phyloP scores from a whole-genome alignment of 768 basidiomycete genomes.

The Lactarius vividus region DNA sequence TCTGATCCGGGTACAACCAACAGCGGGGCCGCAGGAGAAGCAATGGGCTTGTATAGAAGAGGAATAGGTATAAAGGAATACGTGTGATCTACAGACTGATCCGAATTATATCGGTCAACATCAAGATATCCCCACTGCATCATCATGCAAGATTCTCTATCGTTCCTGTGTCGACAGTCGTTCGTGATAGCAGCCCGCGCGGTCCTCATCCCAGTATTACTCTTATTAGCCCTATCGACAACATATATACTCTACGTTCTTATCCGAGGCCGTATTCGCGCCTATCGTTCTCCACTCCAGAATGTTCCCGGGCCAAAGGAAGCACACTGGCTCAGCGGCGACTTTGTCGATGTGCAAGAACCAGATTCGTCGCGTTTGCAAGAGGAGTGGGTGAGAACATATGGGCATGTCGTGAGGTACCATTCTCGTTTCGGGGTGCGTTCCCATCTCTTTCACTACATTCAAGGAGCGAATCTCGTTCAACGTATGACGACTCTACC shows the following conservation, averaged over 20 bases:
- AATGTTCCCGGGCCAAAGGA: slow-evolving; percentile 14
- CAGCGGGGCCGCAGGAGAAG: too few species aligned
- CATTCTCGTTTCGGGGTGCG: slow-evolving; percentile 11
- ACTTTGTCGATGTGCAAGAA: slow-evolving; percentile 12
- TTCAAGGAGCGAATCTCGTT: background rate
- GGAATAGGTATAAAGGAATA: background rate
- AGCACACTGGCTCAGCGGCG: slow-evolving; percentile 12
- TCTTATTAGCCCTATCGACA: background rate
- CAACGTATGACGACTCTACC: background rate
- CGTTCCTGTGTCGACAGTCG: background rate
- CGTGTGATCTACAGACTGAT: background rate
- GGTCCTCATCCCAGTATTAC: background rate
- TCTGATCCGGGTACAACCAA: too few species aligned
- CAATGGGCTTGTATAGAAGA: background rate
- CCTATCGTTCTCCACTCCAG: slow-evolving; percentile 9
- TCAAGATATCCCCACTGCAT: background rate
- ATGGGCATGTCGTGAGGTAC: slow-evolving; percentile 21
- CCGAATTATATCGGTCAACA: background rate
- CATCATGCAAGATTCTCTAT: background rate
- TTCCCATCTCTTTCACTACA: background rate
- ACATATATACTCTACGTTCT: background rate
- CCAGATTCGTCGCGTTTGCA: slow-evolving; percentile 12
- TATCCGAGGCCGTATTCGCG: background rate
- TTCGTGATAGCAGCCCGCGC: background rate
- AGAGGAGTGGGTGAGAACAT: slow-evolving; percentile 23